These are phyloP conservation scores for Sarocladium kiliense DNA, from an alignment of 2,329 filamentous ascomycete species.

Conservation along the genomic window DNA sequence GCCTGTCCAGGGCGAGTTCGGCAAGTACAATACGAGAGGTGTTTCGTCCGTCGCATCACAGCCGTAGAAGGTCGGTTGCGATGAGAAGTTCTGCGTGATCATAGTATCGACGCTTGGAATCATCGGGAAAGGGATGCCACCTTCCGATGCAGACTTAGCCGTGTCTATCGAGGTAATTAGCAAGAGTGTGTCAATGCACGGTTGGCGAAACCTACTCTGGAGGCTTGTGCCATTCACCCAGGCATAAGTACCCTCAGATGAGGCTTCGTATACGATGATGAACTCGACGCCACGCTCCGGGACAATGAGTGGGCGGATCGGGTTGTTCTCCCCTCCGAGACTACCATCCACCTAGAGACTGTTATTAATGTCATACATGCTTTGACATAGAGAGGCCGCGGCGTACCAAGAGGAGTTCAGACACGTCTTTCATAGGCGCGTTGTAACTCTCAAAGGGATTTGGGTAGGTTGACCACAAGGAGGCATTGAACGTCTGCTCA, in stretches of 20 bases:
- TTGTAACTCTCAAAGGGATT: conserved; percentile 26
- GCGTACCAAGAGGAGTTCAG: not conserved
- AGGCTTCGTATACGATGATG: conserved; percentile 27
- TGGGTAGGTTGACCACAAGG: conserved; percentile 22
- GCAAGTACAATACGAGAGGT: conserved; percentile 22
- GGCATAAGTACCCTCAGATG: conserved; percentile 17
- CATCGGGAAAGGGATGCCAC: conserved; percentile 21
- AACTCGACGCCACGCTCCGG: conserved; percentile 21
- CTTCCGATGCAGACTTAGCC: conserved; percentile 13
- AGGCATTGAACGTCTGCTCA: conserved; percentile 23
- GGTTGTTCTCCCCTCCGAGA: conserved; percentile 23
- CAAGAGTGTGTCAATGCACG: not conserved
- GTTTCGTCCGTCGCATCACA: conserved; percentile 17
- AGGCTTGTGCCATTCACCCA: conserved; percentile 24
- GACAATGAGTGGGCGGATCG: conserved; percentile 22
- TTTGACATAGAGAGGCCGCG: not conserved
- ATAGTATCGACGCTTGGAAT: conserved; percentile 22
- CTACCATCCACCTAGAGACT: conserved; percentile 21
- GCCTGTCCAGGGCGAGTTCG: conserved; percentile 23
- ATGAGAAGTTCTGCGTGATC: conserved; percentile 18
- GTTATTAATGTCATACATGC: not conserved
- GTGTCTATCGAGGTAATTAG: not conserved
- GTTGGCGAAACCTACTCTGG: conserved; percentile 14
- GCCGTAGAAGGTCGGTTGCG: conserved; percentile 23
- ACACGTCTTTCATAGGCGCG: conserved; percentile 7